Evolutionary conservation across 306 rosid genomes (phyloP), one percentile per base, ranked within the genome.

Genomic region (Rosa rugosa): DNA sequence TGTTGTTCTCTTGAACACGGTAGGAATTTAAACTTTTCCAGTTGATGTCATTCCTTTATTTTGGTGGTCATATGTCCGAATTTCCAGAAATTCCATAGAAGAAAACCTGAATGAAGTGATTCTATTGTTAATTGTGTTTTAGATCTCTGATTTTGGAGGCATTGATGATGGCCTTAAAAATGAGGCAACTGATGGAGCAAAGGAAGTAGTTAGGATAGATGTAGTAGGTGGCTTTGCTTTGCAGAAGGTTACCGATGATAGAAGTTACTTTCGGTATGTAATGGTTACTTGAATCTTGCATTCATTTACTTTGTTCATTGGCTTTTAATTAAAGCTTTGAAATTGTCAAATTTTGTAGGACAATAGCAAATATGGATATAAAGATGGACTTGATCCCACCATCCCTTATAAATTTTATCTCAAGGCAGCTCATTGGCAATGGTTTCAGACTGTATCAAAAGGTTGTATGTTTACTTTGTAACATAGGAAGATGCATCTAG

Each of bases 261-360:
- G 99, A 85, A 93, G 99, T 86, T 96, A 93, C 86, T 90, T 96
- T 73, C 93, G 99, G 98, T 96, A 85, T 85, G 94, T 81, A 66
- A 56, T 57, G 41, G 47, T 54, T 62, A 17, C 44, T 65, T 38
- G 34, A 53, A 41, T 65, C 23, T n/a, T 18, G n/a, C 31, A 47
- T 74, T 47, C n/a, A 38, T 67, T 45, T 40, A 9, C 46, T 75
- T 27, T 63, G 34, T 31, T 75, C 25, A 5, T 49, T 44, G 5
- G 67, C 41, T 54, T 69, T 31, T 11, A 59, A 25, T 41, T 82
- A 62, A 69, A 71, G 62, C n/a, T 72, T 79, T 76, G 42, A 36
- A 20, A 71, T 42, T 64, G 67, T 84, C 69, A 45, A 81, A 67
- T 77, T 80, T 85, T 82, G 84, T 76, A 96, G 99, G 93, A 86